Conservation (phyloP, 1,139 yeast species). For the Saccharomyces hybrid region DNA sequence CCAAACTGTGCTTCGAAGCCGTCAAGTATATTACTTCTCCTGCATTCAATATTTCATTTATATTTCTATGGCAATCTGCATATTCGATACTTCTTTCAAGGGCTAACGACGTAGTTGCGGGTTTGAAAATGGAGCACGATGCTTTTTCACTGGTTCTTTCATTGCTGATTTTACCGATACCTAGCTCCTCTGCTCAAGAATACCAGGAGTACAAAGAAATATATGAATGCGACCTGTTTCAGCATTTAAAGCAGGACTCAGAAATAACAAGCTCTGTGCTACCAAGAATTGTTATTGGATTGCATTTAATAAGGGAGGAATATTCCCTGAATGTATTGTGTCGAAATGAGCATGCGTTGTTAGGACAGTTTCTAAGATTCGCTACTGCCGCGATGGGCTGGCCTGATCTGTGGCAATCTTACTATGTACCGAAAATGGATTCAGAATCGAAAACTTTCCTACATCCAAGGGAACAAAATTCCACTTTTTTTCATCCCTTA, state of each 20-base stretch:
- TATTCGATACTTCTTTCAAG: constrained; percentile 9
- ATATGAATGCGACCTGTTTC: background rate
- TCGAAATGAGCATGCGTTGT: constrained; percentile 30
- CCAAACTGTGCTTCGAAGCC: constrained; percentile 15
- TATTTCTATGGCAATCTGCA: constrained; percentile 19
- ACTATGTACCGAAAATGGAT: constrained; percentile 37
- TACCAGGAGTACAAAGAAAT: background rate
- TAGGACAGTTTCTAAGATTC: constrained; percentile 54
- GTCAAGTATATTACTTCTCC: constrained; percentile 14
- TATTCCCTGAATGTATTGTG: constrained; percentile 48
- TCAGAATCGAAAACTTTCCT: background rate
- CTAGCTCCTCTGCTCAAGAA: background rate
- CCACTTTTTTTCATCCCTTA: constrained; percentile 24
- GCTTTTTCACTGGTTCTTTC: background rate
- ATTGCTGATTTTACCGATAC: background rate
- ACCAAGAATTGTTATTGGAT: constrained; percentile 56
- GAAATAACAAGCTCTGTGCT: constrained; percentile 22
- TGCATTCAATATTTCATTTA: constrained; percentile 9
- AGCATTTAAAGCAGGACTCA: background rate
- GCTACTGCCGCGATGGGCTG: constrained; percentile 65
- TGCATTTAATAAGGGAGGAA: constrained; percentile 78
- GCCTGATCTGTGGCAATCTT: constrained; percentile 58
- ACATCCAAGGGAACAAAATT: background rate
- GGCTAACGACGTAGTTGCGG: background rate
- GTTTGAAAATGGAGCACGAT: background rate